Evolutionary conservation across 2,329 filamentous ascomycete species (phyloP).

Genomic region (Thelonectria blattea): DNA sequence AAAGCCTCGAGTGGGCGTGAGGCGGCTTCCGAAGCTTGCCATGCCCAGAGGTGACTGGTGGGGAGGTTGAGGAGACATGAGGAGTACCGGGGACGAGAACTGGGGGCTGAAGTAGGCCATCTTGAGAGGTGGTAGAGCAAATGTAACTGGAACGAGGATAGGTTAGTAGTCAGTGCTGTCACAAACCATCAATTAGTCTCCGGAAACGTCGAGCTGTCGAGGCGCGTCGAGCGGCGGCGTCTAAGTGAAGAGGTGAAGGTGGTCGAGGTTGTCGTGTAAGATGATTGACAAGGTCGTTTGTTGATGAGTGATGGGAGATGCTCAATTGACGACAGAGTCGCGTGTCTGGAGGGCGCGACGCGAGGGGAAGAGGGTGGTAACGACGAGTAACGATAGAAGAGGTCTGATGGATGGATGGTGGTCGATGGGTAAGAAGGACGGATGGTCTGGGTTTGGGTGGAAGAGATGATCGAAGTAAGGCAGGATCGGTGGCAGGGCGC

Average conservation of each 20-base stretch:
- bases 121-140: slow-evolving; percentile 24
- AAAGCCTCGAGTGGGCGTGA: slow-evolving; percentile 35
- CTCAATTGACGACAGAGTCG: slow-evolving; percentile 10
- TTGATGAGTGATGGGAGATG: background rate
- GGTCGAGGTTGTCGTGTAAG: background rate
- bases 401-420: slow-evolving; percentile 1
- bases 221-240: background rate
- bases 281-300: background rate
- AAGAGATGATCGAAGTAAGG: slow-evolving; percentile 9
- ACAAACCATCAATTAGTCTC: slow-evolving; percentile 40
- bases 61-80: slow-evolving; percentile 44
- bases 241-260: slow-evolving; percentile 2
- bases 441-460: slow-evolving; percentile 13
- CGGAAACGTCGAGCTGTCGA: slow-evolving; percentile 1
- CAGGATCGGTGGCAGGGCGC: slow-evolving; percentile 12
- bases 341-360: slow-evolving; percentile 20
- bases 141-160: slow-evolving; percentile 30
- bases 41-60: slow-evolving; percentile 43
- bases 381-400: slow-evolving; percentile 17
- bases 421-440: background rate
- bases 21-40: slow-evolving; percentile 38
- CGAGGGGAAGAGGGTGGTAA: slow-evolving; percentile 16
- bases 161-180: slow-evolving; percentile 42
- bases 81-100: slow-evolving; percentile 52
- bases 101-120: slow-evolving; percentile 55